A percentile compares a stretch with the other conserved stretches of the same genome.
phyloP scores from a whole-genome alignment of 2,329 filamentous ascomycete genomes.

The Periglandula ipomoeae region DNA sequence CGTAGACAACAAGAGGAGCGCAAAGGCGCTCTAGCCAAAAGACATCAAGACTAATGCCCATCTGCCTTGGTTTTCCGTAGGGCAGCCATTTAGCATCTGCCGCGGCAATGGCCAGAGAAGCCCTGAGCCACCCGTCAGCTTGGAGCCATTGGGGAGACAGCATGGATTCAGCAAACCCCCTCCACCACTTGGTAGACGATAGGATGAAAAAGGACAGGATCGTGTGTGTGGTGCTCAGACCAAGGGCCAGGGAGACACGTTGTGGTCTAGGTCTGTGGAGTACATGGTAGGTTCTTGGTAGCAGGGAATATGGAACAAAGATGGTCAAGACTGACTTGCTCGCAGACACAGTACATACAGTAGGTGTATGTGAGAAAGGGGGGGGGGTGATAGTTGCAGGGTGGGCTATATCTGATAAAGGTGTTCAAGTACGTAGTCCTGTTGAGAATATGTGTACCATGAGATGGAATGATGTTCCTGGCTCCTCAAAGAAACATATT shows the following conservation, averaged over 20 bases:
- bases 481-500: neutral
- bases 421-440: neutral
- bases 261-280: slow-evolving; percentile 14
- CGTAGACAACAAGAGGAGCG: neutral
- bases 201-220: neutral
- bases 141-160: slow-evolving; percentile 1
- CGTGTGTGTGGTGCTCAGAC: slow-evolving; percentile 4
- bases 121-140: neutral
- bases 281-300: neutral
- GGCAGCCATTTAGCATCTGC: slow-evolving; percentile 4
- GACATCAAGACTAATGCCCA: neutral
- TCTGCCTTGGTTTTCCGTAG: neutral
- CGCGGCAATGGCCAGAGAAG: slow-evolving; percentile 3
- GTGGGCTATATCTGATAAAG: slow-evolving; percentile 19
- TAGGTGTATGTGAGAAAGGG: slow-evolving; percentile 11
- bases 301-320: slow-evolving; percentile 8
- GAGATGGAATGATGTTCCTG: neutral
- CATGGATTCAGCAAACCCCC: neutral
- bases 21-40: neutral
- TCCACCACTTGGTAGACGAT: slow-evolving; percentile 1
- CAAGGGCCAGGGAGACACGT: slow-evolving; percentile 9
- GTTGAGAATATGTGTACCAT: neutral
- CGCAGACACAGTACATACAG: neutral
- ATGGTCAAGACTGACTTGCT: slow-evolving; percentile 7
- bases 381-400: slow-evolving; percentile 18